phyloP scores from a whole-genome alignment of 768 basidiomycete genomes.

The Coprinellus micaceus region DNA sequence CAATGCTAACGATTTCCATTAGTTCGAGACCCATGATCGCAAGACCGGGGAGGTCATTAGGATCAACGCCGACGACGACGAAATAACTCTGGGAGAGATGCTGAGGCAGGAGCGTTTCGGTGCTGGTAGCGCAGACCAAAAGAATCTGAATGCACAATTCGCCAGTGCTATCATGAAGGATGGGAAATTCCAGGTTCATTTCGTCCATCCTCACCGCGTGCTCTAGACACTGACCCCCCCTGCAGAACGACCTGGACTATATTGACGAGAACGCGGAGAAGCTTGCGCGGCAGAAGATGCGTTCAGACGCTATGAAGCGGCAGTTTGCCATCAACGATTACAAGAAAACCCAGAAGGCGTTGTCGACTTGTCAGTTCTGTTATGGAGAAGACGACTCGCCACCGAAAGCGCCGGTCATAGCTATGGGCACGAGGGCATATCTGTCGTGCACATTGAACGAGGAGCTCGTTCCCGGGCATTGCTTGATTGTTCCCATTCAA shows the following conservation, averaged over 20 bases:
- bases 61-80: constrained; percentile 89
- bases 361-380: constrained; percentile 85
- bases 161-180: constrained; percentile 86
- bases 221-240: not conserved
- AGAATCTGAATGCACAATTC: constrained; percentile 86
- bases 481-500: constrained; percentile 92
- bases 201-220: not conserved
- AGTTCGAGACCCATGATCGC: constrained; percentile 87
- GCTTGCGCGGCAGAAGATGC: constrained; percentile 91
- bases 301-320: constrained; percentile 92
- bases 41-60: constrained; percentile 89
- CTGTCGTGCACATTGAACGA: constrained; percentile 86
- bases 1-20: constrained; percentile 8
- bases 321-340: constrained; percentile 97
- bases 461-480: constrained; percentile 89
- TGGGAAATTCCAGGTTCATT: constrained; percentile 74
- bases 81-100: constrained; percentile 82
- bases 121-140: constrained; percentile 87
- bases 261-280: constrained; percentile 96
- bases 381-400: constrained; percentile 89
- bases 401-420: constrained; percentile 84
- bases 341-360: constrained; percentile 86
- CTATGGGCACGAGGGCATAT: constrained; percentile 87
- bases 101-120: constrained; percentile 89
- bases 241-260: constrained; percentile 84